A percentile compares a stretch with the other conserved stretches of the same genome.
phyloP scores from a whole-genome alignment of 257 asterid genomes.

The Fraxinus cuspidata region DNA sequence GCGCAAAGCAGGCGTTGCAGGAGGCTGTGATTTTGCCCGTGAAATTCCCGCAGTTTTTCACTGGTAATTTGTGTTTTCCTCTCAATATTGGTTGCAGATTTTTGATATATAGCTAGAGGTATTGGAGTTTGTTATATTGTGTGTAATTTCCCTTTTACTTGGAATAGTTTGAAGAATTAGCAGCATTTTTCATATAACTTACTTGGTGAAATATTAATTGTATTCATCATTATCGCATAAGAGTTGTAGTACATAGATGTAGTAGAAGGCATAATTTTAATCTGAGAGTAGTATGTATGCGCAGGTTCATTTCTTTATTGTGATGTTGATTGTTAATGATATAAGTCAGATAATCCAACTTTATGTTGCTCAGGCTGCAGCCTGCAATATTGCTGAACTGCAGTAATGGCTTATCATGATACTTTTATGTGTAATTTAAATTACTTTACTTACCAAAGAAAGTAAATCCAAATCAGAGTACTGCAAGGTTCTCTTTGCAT shows the following conservation, averaged over 20 bases:
- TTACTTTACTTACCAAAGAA: not conserved
- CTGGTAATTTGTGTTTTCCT: slow-evolving; percentile 29
- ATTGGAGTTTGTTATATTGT: not conserved
- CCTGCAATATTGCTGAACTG: not conserved
- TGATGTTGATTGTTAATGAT: not conserved
- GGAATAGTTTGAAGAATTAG: not conserved
- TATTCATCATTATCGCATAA: not conserved
- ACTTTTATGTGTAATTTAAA: not conserved
- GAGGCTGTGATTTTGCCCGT: slow-evolving; percentile 61
- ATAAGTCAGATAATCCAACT: not conserved
- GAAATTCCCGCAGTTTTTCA: slow-evolving; percentile 57
- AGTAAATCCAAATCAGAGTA: not conserved
- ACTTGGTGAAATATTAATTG: not conserved
- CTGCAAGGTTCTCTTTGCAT: not conserved
- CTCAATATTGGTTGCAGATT: not conserved
- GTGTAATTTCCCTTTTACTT: not conserved
- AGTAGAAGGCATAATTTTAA: not conserved
- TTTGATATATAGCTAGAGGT: not conserved
- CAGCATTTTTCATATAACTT: not conserved
- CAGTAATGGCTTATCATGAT: not conserved
- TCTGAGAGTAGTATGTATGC: not conserved
- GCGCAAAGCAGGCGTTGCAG: slow-evolving; percentile 60
- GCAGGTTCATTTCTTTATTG: not conserved
- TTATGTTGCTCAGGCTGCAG: not conserved
- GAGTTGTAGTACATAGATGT: not conserved